phyloP scores from a whole-genome alignment of 192 early-diverging fungal species.

The Backusella sp. region DNA sequence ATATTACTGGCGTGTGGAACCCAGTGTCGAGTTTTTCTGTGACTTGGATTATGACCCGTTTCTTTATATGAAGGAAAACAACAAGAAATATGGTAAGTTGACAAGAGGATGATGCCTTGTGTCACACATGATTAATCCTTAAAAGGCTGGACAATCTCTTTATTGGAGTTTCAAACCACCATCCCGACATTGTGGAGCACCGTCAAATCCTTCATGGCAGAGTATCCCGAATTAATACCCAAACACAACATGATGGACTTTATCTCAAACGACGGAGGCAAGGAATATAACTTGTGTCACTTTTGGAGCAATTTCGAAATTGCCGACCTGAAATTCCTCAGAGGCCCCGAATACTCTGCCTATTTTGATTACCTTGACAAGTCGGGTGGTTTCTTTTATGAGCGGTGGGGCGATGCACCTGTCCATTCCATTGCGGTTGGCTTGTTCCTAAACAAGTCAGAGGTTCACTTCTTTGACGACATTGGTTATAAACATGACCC shows the following conservation, averaged over 20 bases:
- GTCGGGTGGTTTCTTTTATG: slow-evolving; percentile 87
- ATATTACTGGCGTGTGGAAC: slow-evolving; percentile 87
- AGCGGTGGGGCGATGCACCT: slow-evolving; percentile 76
- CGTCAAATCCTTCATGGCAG: slow-evolving; percentile 50
- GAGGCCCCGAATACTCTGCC: slow-evolving; percentile 61
- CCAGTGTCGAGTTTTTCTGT: slow-evolving; percentile 75
- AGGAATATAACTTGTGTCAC: slow-evolving; percentile 66
- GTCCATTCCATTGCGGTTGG: slow-evolving; percentile 71
- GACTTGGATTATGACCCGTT: slow-evolving; percentile 85
- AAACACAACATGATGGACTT: slow-evolving; percentile 50
- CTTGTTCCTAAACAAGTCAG: slow-evolving; percentile 57
- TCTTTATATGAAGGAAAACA: slow-evolving; percentile 67
- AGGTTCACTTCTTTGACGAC: slow-evolving; percentile 77
- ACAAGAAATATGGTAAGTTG: slow-evolving; percentile 66
- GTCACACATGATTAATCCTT: not conserved
- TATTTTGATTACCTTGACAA: slow-evolving; percentile 70
- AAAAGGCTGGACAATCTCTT: slow-evolving; percentile 55
- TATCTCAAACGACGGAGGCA: slow-evolving; percentile 45
- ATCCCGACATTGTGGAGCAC: slow-evolving; percentile 76
- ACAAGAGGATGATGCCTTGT: slow-evolving; percentile 25
- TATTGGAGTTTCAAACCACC: slow-evolving; percentile 63
- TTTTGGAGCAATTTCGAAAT: slow-evolving; percentile 94
- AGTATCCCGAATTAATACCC: slow-evolving; percentile 52
- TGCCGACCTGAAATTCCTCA: slow-evolving; percentile 67
- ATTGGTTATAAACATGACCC: slow-evolving; percentile 70